phyloP scores from a whole-genome alignment of 2,329 filamentous ascomycete species.

The Diplodia scrobiculata region DNA sequence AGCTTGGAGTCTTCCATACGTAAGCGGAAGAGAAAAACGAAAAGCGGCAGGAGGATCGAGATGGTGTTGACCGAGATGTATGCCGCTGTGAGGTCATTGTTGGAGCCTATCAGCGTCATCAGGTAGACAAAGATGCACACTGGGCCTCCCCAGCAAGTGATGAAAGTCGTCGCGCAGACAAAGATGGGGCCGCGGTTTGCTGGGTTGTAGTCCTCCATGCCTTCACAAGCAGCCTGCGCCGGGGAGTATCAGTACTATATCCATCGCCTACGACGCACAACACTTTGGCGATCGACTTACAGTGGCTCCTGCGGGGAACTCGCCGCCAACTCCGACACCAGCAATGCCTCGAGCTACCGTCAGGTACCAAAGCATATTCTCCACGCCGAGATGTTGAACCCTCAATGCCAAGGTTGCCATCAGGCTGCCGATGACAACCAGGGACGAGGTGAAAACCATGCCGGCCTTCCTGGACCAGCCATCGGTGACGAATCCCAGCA shows the following conservation, averaged over 20 bases:
- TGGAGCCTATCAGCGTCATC: slow-evolving; percentile 43
- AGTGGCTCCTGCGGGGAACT: slow-evolving; percentile 7
- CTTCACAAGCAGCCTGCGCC: slow-evolving; percentile 41
- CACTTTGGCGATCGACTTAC: background rate
- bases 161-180: slow-evolving; percentile 14
- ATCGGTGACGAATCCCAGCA: slow-evolving; percentile 41
- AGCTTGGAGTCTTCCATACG: slow-evolving; percentile 55
- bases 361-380: slow-evolving; percentile 47
- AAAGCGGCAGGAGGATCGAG: slow-evolving; percentile 51
- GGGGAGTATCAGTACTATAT: slow-evolving; percentile 55
- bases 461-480: slow-evolving; percentile 41
- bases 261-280: slow-evolving; percentile 29
- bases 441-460: slow-evolving; percentile 39
- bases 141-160: slow-evolving; percentile 17
- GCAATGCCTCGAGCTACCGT: slow-evolving; percentile 50
- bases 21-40: slow-evolving; percentile 55
- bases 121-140: slow-evolving; percentile 39
- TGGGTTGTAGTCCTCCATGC: slow-evolving; percentile 55
- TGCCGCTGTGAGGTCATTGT: slow-evolving; percentile 45
- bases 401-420: slow-evolving; percentile 46
- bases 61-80: slow-evolving; percentile 50
- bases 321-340: slow-evolving; percentile 47
- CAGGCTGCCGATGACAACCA: slow-evolving; percentile 40
- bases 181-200: slow-evolving; percentile 33
- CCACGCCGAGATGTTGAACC: slow-evolving; percentile 48